Base-by-base conservation (phyloP, 2,329 filamentous ascomycete genomes). In the Cladorrhinum sp. region DNA sequence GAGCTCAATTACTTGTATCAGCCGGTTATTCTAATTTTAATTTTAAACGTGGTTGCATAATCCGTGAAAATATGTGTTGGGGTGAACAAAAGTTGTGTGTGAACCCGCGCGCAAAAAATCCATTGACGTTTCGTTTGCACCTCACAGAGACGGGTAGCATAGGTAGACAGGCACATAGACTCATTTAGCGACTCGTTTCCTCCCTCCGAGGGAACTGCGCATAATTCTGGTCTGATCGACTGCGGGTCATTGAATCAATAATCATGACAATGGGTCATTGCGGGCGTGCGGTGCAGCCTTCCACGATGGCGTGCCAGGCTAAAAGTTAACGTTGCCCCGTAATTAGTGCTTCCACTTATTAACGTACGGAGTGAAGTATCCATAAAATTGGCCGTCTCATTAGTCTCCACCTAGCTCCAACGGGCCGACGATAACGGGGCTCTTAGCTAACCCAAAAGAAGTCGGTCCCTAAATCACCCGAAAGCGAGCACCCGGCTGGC, bases 231-330 rank as follows among this genome's bases (percentile, higher is more conserved):
- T 51, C 48, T 51, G 20, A 20, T 51, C 48, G 49, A 51, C 49
- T 51, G 49, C 49, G 26, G 49, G 49, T 23, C 49, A 21, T 51
- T 51, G 49, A 51, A 51, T 51, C 49, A 51, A 51, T 51, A 51
- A 51, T 51, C 49, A 51, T 51, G 49, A 51, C 49, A 51, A 51
- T 51, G 48, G 12, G 48, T 50, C 48, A 50, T 50, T 50, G 48
- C 48, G 48, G 48, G 48, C 48, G 49, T 23, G 49, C 49, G 49
- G 49, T 51, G 49, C 49, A 26, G 49, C 49, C 49, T 51, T 51
- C 49, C 49, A 51, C 49, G 49, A 51, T 51, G 49, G 49, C 49
- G 49, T 51, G 49, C 49, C n/a, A 51, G 49, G 49, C 49, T 51
- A 51, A 51, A 51, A 51, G 49, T 51, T 51, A 51, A 24, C 20